phyloP scores from a whole-genome alignment of 805 yeast genomes.

The Metschnikowia hibisci region DNA sequence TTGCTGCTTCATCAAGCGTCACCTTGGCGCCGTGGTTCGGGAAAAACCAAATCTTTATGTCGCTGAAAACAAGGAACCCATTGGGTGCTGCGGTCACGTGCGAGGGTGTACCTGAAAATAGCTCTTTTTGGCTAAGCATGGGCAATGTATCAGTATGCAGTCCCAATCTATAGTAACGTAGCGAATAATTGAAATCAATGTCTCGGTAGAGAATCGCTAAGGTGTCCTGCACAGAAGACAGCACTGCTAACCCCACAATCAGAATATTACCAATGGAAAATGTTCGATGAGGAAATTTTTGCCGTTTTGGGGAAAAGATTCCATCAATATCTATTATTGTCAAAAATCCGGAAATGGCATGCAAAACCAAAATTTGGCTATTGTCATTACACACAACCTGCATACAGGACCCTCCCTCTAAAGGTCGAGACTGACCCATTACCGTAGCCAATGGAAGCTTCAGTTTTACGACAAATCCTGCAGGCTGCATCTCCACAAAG shows the following conservation, averaged over 20 bases:
- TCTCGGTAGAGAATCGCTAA: conserved; percentile 34
- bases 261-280: conserved; percentile 14
- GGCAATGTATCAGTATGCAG: conserved; percentile 4
- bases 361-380: conserved; percentile 1
- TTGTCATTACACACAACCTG: not conserved
- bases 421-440: not conserved
- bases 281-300: conserved; percentile 2
- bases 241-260: conserved; percentile 9
- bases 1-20: conserved; percentile 7
- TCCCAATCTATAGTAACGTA: conserved; percentile 27
- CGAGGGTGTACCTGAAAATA: conserved; percentile 30
- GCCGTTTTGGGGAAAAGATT: not conserved
- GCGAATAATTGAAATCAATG: conserved; percentile 29
- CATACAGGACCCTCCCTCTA: not conserved
- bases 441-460: conserved; percentile 1
- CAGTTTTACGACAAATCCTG: not conserved
- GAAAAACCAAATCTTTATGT: conserved; percentile 27
- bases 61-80: conserved; percentile 28
- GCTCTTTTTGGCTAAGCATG: conserved; percentile 23
- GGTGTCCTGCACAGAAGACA: not conserved
- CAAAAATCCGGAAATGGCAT: conserved; percentile 9
- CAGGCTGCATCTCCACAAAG: not conserved
- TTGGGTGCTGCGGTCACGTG: conserved; percentile 22
- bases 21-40: conserved; percentile 12
- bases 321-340: conserved; percentile 7